Base-by-base conservation (phyloP, 768 basidiomycete species). In the Psilocybe subaeruginosa region DNA sequence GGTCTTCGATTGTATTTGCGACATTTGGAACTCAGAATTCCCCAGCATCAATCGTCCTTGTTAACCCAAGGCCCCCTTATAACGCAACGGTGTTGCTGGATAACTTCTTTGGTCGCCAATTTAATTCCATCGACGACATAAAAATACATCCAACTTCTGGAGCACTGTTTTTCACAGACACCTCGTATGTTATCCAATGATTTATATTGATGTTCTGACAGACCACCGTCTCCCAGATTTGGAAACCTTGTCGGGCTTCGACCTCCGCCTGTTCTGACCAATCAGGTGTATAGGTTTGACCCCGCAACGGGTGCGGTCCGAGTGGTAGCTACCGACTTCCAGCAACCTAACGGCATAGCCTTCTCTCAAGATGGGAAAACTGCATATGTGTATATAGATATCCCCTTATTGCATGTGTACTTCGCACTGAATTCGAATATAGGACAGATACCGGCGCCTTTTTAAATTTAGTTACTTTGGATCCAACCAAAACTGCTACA, bases 201-300 rank as follows among this genome's bases (percentile, higher is more conserved):
- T 17, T 35, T 19, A 9, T 35, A 17, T 16, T 23, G 1, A 23
- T 23, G 19, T 23, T 14, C 0, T 11, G 5, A 27, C 8, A 1
- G 27, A 29, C 3, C 33, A 35, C 7, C 11, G 30, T 8, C 11
- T n/a, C 12, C n/a, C 43, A 90, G 88, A 27, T 88, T 88, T 64
- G 89, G 89, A 0, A 88, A 78, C 66, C 55, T 88, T 27, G 83
- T 85, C 58, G 76, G 78, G 47, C 92, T 92, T 78, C 33, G 84
- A 90, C 52, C 85, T 88, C 0, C 74, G 4, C 90, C 89, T 6
- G 78, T 85, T 48, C 67, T 92, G 49, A 91, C 89, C 2, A 87
- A 82, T 50, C 91, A 93, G 66, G 90, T 93, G 14, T 94, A 95
- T 70, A 82, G 88, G 9, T 85, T 92, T 67, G 85, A 92, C 67